Conservation (phyloP, 108 stramenopile genomes). For the Pseudonitzschia multiseries region DNA sequence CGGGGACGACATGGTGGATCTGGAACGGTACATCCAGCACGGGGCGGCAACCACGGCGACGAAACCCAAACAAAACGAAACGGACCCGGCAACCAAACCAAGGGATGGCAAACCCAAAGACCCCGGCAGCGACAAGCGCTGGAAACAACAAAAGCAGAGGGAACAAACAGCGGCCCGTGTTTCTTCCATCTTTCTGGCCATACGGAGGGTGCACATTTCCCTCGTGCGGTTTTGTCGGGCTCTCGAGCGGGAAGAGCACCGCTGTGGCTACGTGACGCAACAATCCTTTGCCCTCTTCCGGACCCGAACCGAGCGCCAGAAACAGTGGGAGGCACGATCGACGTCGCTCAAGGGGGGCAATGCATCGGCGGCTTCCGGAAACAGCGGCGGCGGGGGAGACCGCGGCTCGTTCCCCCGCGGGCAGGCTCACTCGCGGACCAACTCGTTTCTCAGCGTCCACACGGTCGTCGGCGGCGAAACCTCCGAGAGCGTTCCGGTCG, state of each 20-base stretch:
- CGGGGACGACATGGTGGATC: constrained; percentile 28
- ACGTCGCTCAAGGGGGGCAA: neutral
- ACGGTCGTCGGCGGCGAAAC: neutral
- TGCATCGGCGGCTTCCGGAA: neutral
- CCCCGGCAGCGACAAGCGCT: neutral
- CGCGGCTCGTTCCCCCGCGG: neutral
- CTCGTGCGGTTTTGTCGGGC: constrained; percentile 71
- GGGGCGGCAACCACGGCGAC: neutral
- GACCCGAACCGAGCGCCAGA: constrained; percentile 43
- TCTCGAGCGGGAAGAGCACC: constrained; percentile 71
- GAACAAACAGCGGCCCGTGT: constrained; percentile 11
- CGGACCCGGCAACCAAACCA: too few relatives aligned
- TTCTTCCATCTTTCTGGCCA: constrained; percentile 45
- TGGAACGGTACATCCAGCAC: constrained; percentile 29
- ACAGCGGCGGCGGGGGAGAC: neutral
- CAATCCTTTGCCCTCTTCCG: constrained; percentile 54
- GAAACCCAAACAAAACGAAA: too few relatives aligned
- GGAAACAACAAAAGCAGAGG: neutral
- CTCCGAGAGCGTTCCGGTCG: neutral
- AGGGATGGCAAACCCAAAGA: constrained; percentile 9
- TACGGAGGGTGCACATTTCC: constrained; percentile 70
- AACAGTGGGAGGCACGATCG: constrained; percentile 24
- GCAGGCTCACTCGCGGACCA: constrained; percentile 8
- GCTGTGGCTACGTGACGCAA: constrained; percentile 71
- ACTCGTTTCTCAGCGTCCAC: constrained; percentile 6